These are phyloP conservation scores for Beverwykella pulmonaria DNA, from an alignment of 495 filamentous ascomycete species.

Conservation along the genomic window DNA sequence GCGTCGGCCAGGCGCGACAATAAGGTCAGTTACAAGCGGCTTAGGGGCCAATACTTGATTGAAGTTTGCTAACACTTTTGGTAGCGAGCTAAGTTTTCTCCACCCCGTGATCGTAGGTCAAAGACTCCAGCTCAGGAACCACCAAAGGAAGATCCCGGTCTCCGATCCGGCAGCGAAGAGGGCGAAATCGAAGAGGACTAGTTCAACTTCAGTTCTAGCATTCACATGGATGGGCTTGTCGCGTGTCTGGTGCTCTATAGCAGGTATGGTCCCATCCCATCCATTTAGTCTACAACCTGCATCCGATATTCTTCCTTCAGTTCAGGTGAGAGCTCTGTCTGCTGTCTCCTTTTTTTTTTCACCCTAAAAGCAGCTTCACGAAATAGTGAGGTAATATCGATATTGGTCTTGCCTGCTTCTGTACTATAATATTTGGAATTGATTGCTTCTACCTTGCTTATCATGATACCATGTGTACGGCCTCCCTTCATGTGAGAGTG, in stretches of 20 bases:
- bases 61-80: conserved; percentile 57
- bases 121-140: conserved; percentile 39
- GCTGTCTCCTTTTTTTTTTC: not conserved
- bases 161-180: conserved; percentile 81
- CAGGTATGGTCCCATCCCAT: not conserved
- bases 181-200: conserved; percentile 97
- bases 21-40: conserved; percentile 45
- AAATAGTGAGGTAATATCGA: not conserved
- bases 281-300: not conserved
- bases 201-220: not conserved
- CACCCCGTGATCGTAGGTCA: conserved; percentile 54
- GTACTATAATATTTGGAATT: not conserved
- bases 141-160: conserved; percentile 54
- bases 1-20: conserved; percentile 9
- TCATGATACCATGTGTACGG: not conserved
- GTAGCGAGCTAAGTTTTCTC: conserved; percentile 60
- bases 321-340: not conserved
- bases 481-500: too few relatives aligned
- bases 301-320: not conserved
- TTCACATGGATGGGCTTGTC: not conserved
- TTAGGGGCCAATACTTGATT: not conserved
- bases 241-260: not conserved
- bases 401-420: not conserved
- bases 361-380: not conserved
- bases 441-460: too few relatives aligned